Conservation (phyloP, 345 rosid genomes). For the Draba incana region DNA sequence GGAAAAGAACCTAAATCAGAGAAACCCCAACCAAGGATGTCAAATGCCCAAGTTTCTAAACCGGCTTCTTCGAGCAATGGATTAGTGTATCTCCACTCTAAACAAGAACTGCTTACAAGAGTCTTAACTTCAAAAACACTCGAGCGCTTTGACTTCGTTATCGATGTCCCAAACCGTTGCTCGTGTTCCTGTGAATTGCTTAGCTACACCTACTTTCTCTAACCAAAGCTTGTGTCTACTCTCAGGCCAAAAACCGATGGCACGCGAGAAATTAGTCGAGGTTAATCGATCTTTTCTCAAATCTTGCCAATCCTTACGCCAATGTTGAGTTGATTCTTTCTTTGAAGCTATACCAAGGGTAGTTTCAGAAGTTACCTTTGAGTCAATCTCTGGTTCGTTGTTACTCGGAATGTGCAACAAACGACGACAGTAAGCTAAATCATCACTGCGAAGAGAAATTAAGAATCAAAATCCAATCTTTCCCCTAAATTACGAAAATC, state of each 20-base stretch:
- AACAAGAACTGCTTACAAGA: conserved; percentile 74
- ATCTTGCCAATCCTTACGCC: conserved; percentile 59
- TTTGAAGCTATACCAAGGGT: conserved; percentile 6
- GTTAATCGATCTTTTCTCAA: conserved; percentile 53
- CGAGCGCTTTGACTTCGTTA: conserved; percentile 58
- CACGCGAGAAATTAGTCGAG: conserved; percentile 70
- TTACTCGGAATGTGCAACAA: conserved; percentile 32
- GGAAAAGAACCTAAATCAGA: conserved; percentile 72
- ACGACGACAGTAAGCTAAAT: conserved; percentile 25
- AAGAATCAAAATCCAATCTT: neutral
- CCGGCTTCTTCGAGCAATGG: conserved; percentile 93
- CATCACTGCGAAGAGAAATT: conserved; percentile 24
- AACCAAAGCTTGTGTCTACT: conserved; percentile 75
- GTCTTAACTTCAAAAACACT: conserved; percentile 7
- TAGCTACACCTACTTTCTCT: conserved; percentile 63
- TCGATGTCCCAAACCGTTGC: conserved; percentile 37
- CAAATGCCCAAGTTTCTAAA: conserved; percentile 87
- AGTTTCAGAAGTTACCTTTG: conserved; percentile 24
- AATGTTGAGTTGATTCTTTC: conserved; percentile 38
- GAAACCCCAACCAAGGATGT: conserved; percentile 98
- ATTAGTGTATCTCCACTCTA: conserved; percentile 90
- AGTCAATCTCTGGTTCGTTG: conserved; percentile 22
- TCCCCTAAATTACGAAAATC: neutral
- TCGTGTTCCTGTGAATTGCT: conserved; percentile 33
- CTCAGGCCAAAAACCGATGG: conserved; percentile 65